Percentiles rank a stretch among this genome's conserved stretches.
Conservation (phyloP, 306 rosid genomes). For the Castanopsis chinensis region DNA sequence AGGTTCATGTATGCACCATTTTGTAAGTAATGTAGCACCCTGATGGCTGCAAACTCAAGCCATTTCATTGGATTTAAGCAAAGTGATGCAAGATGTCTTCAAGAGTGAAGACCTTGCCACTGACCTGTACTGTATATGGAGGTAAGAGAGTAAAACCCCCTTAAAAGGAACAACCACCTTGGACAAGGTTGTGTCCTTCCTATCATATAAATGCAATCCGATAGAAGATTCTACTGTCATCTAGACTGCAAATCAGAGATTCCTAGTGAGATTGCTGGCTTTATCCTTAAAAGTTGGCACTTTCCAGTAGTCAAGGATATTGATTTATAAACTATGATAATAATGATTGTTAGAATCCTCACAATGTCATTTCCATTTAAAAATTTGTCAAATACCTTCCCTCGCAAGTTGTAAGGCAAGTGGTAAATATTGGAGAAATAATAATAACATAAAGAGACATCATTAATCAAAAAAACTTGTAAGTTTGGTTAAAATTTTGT, state of each 20-base stretch:
- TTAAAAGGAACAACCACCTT: too few species aligned
- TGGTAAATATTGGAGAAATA: too few species aligned
- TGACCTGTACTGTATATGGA: not conserved
- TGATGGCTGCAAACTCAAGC: not conserved
- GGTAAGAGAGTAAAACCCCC: not conserved
- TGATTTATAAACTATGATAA: not conserved
- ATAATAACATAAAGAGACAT: not conserved
- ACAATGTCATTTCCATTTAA: too few species aligned
- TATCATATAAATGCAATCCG: too few species aligned
- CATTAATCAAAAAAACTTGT: too few species aligned
- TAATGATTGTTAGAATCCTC: not conserved
- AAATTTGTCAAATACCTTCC: not conserved
- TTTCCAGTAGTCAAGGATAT: not conserved
- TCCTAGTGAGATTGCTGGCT: not conserved
- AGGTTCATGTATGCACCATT: not conserved
- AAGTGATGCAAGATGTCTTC: not conserved
- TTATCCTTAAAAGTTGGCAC: not conserved
- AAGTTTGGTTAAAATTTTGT: too few species aligned
- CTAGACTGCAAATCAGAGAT: not conserved
- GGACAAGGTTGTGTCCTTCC: too few species aligned
- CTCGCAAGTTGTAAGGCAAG: not conserved
- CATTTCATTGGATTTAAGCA: not conserved
- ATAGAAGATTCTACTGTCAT: not conserved
- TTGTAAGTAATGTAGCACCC: not conserved
- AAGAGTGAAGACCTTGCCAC: not conserved